Evolutionary conservation across 768 basidiomycete species (phyloP).

Genomic region (Lentinula boryana): DNA sequence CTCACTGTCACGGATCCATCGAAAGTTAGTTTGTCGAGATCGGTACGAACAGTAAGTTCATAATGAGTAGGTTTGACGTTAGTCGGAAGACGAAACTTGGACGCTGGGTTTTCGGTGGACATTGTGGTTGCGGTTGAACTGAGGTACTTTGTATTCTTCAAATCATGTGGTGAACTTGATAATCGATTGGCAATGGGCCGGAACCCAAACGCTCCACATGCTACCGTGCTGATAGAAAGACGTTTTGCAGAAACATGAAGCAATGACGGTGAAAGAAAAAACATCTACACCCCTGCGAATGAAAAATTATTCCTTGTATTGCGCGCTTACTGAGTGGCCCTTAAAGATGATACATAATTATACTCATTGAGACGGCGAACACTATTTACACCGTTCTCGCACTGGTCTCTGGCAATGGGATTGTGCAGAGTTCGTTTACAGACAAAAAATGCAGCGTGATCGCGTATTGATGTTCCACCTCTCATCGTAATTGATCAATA

Average conservation of each 20-base stretch:
- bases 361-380: too few relatives aligned
- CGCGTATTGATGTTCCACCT: too few relatives aligned
- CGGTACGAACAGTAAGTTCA: constrained; percentile 50
- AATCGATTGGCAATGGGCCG: background rate
- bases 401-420: too few relatives aligned
- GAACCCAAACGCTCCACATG: background rate
- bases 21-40: constrained; percentile 54
- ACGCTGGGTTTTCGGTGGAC: background rate
- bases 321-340: too few relatives aligned
- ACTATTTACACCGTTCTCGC: too few relatives aligned
- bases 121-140: constrained; percentile 1
- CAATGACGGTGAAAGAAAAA: background rate
- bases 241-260: background rate
- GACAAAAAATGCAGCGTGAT: too few relatives aligned
- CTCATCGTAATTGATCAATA: too few relatives aligned
- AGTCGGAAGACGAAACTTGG: constrained; percentile 36
- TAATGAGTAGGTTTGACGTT: constrained; percentile 50
- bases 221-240: background rate
- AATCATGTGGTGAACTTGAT: constrained; percentile 4
- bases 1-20: constrained; percentile 46
- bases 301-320: background rate
- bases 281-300: background rate
- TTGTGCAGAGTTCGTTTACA: too few relatives aligned
- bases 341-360: too few relatives aligned
- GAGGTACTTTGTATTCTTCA: background rate